Evolutionary conservation across 768 basidiomycete genomes (phyloP).

Genomic region (Lenzites betulinus): DNA sequence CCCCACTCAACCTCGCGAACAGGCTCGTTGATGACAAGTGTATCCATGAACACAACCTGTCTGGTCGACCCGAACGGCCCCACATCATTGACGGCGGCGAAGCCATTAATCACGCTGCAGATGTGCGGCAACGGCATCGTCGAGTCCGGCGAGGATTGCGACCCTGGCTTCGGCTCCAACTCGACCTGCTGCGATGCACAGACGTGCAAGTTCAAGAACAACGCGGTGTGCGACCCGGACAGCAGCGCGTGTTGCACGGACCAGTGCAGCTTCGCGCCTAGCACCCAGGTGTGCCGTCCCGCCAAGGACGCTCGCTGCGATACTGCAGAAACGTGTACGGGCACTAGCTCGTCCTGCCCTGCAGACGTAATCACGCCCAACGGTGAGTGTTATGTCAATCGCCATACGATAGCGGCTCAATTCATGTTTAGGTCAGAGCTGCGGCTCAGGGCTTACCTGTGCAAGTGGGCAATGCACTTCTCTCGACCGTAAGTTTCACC

Average conservation of each 20-base stretch:
- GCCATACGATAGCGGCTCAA: too few species aligned
- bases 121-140: conserved; percentile 88
- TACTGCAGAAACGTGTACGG: conserved; percentile 71
- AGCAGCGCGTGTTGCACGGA: conserved; percentile 76
- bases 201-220: conserved; percentile 73
- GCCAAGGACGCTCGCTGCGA: conserved; percentile 70
- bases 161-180: conserved; percentile 64
- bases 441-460: conserved; percentile 68
- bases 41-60: conserved; percentile 62
- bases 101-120: conserved; percentile 56
- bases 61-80: conserved; percentile 57
- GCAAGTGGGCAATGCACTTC: conserved; percentile 83
- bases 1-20: neutral
- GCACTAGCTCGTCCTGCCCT: conserved; percentile 73
- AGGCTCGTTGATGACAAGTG: conserved; percentile 69
- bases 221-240: conserved; percentile 77
- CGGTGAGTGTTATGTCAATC: conserved; percentile 41
- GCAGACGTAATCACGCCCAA: conserved; percentile 61
- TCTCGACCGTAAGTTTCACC: conserved; percentile 50
- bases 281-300: conserved; percentile 70
- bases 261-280: conserved; percentile 68
- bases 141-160: conserved; percentile 84
- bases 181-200: conserved; percentile 73
- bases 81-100: conserved; percentile 28
- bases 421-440: conserved; percentile 53